phyloP scores from a whole-genome alignment of 1,284 basidiomycete species.

The Garcileccinum viscosum region DNA sequence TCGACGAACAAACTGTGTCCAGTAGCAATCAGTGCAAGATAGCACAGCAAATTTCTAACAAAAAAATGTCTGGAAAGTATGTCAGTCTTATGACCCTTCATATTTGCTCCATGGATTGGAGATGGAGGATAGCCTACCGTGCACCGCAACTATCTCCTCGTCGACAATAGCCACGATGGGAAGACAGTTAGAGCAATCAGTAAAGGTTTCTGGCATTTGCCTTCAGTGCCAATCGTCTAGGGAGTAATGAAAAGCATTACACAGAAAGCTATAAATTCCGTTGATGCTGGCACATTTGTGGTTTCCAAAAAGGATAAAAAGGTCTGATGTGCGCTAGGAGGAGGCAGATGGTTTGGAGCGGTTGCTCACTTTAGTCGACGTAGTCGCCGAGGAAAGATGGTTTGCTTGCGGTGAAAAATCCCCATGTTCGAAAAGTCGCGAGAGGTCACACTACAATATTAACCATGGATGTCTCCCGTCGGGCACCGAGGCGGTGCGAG shows the following conservation, averaged over 20 bases:
- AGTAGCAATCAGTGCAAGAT: slow-evolving; percentile 23
- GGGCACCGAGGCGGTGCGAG: slow-evolving; percentile 18
- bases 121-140: slow-evolving; percentile 91
- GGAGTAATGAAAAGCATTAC: slow-evolving; percentile 42
- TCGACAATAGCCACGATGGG: slow-evolving; percentile 96
- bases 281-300: slow-evolving; percentile 96
- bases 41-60: slow-evolving; percentile 8
- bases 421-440: slow-evolving; percentile 95
- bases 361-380: slow-evolving; percentile 94
- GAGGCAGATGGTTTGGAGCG: slow-evolving; percentile 91
- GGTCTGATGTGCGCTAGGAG: slow-evolving; percentile 97
- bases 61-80: slow-evolving; percentile 93
- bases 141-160: slow-evolving; percentile 97
- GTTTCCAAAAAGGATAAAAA: slow-evolving; percentile 93
- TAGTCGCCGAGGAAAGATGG: slow-evolving; percentile 97
- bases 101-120: slow-evolving; percentile 99
- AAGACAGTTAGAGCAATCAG: slow-evolving; percentile 97
- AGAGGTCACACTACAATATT: slow-evolving; percentile 95
- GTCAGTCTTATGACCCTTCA: slow-evolving; percentile 98
- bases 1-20: no score
- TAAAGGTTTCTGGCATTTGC: slow-evolving; percentile 81
- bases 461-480: slow-evolving; percentile 91
- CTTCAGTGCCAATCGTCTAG: slow-evolving; percentile 14
- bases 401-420: slow-evolving; percentile 96
- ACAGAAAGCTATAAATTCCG: slow-evolving; percentile 93